Conservation (phyloP, 2,329 filamentous ascomycete species). For the Botrytis deweyae region DNA sequence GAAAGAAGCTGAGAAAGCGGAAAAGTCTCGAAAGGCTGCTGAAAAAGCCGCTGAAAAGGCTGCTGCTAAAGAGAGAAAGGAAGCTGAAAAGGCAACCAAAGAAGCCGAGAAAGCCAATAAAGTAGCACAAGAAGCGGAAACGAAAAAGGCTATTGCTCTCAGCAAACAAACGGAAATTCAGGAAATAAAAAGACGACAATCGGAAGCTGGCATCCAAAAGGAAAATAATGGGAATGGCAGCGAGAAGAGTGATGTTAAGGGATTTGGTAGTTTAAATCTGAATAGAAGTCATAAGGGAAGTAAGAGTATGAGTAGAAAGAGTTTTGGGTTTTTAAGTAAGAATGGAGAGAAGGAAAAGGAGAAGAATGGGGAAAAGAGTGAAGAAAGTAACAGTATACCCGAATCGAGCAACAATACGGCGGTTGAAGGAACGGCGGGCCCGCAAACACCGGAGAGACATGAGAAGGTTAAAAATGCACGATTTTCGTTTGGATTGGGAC, state of each 20-base stretch:
- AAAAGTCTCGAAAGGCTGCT: conserved; percentile 43
- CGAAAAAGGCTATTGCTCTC: conserved; percentile 6
- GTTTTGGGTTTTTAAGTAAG: conserved; percentile 62
- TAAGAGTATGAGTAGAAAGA: conserved; percentile 75
- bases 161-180: conserved; percentile 17
- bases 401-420: conserved; percentile 25
- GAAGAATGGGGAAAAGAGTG: not conserved
- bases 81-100: conserved; percentile 16
- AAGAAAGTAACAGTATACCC: conserved; percentile 23
- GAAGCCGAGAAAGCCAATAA: conserved; percentile 13
- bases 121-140: conserved; percentile 14
- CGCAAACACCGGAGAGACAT: conserved; percentile 44
- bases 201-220: conserved; percentile 7
- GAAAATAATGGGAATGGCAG: conserved; percentile 26
- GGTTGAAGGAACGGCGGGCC: conserved; percentile 33
- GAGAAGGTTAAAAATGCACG: conserved; percentile 57
- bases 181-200: conserved; percentile 9
- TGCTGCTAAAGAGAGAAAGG: conserved; percentile 18
- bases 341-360: conserved; percentile 30
- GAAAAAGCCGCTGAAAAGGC: conserved; percentile 46
- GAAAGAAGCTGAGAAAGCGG: conserved; percentile 51
- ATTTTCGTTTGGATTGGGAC: conserved; percentile 61
- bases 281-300: conserved; percentile 65
- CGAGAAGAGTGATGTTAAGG: conserved; percentile 31
- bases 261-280: conserved; percentile 40